A percentile compares a stretch with the other conserved stretches of the same genome.
Evolutionary conservation across 768 basidiomycete species (phyloP).

Genomic region (Tremella fuciformis): DNA sequence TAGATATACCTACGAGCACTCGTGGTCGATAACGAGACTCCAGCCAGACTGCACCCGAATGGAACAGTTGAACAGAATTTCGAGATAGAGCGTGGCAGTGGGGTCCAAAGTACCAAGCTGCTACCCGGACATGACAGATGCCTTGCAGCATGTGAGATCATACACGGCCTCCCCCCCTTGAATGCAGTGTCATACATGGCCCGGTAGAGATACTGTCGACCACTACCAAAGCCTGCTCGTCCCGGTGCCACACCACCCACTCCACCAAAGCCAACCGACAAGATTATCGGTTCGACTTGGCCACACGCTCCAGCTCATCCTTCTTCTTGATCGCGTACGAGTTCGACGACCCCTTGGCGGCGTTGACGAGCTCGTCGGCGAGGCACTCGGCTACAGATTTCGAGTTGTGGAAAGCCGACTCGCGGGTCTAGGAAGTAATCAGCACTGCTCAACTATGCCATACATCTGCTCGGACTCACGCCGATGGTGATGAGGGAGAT

Average conservation of each 20-base stretch:
- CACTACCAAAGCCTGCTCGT: constrained; percentile 1
- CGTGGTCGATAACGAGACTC: too few species aligned
- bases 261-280: constrained; percentile 13
- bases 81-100: too few species aligned
- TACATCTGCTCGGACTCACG: constrained; percentile 58
- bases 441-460: not conserved
- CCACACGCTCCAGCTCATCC: constrained; percentile 99
- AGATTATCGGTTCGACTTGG: constrained; percentile 97
- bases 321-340: constrained; percentile 99
- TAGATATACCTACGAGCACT: too few species aligned
- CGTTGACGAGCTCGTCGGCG: constrained; percentile 99
- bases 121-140: too few species aligned
- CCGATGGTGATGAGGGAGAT: constrained; percentile 91
- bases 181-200: too few species aligned
- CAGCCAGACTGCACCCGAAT: too few species aligned
- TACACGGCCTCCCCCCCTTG: too few species aligned
- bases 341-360: constrained; percentile 99
- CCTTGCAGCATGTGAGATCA: too few species aligned
- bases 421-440: constrained; percentile 71
- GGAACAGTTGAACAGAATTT: too few species aligned
- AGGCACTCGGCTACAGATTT: constrained; percentile 99
- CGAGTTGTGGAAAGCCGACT: constrained; percentile 99
- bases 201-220: constrained; percentile 3
- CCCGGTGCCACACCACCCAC: not conserved
- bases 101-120: too few species aligned